Evolutionary conservation across 225 moss, liverwort and hornwort species (phyloP), one percentile per base, ranked within the genome.

Genomic region (Takakia lepidozioides): DNA sequence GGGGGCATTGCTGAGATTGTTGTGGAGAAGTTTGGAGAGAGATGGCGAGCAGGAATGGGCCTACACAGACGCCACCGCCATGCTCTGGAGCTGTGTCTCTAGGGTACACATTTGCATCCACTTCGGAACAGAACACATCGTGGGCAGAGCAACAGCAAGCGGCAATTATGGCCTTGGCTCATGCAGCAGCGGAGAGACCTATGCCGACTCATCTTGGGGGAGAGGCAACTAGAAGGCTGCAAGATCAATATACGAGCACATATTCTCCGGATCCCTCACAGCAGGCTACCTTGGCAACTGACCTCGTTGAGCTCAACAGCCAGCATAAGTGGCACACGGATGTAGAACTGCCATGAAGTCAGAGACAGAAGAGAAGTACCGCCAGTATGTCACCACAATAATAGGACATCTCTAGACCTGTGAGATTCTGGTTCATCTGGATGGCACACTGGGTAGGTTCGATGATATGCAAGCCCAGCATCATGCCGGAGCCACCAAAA

Each of bases 321-420:
- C 80, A 80, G 70, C 80, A 80, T 11, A 98, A 98, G 54, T 98
- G 98, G 98, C 83, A 74, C 60, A 83, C 85, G 22, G 98, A 98
- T 60, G 70, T 98, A 60, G 98, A 98, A 87, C 87, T 52, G 87
- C 87, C 10, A 91, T 91, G 98, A 91, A 98, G 63, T 91, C 91
- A 26, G 98, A 98, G 73, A 98, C 87, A 17, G 98, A 98, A 77
- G 98, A 98, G 76, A 98, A 98, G 62, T 98, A 98, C 42, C 65
- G 83, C 16, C 87, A 87, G 52, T 98, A 98, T 40, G 91, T 91
- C 45, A 69, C 83, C 36, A 75, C 98, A 27, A 75, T 98, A 35
- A 87, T 87, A 45, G 91, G 91, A 14, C 78, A 91, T 50, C 75
- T 87, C 27, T 66, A 82, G 57, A 85, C 85, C 0, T 98, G 91